A percentile compares a stretch with the other conserved stretches of the same genome.
Evolutionary conservation across 495 filamentous ascomycete species (phyloP).

Genomic region (Astrocystis sublimbata): DNA sequence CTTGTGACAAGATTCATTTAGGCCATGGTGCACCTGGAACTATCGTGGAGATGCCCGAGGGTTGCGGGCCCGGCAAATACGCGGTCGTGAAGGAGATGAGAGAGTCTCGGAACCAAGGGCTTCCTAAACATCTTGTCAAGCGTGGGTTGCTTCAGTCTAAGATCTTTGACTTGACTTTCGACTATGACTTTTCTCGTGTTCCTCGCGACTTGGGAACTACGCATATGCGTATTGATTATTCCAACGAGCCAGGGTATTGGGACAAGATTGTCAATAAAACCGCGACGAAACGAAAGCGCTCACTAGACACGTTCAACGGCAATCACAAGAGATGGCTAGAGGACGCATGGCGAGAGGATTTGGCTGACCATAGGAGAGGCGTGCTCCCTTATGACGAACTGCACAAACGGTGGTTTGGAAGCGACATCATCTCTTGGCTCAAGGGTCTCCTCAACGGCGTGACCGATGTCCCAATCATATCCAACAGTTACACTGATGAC

Average conservation of each 20-base stretch:
- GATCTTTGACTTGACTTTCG: slow-evolving; percentile 37
- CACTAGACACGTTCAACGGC: slow-evolving; percentile 16
- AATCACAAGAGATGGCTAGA: slow-evolving; percentile 39
- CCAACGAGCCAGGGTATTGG: slow-evolving; percentile 41
- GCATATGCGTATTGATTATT: slow-evolving; percentile 40
- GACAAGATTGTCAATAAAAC: slow-evolving; percentile 27
- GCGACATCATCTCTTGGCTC: slow-evolving; percentile 19
- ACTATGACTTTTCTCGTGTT: slow-evolving; percentile 37
- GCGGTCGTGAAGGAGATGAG: slow-evolving; percentile 37
- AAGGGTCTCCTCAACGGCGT: background rate
- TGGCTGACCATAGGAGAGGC: slow-evolving; percentile 27
- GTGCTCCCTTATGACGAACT: slow-evolving; percentile 24
- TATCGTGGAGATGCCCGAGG: slow-evolving; percentile 39
- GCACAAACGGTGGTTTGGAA: slow-evolving; percentile 30
- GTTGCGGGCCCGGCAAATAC: slow-evolving; percentile 41
- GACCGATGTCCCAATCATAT: too few relatives aligned
- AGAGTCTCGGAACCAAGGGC: background rate
- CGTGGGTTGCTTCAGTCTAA: background rate
- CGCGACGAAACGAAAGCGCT: slow-evolving; percentile 25
- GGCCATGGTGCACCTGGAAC: slow-evolving; percentile 16
- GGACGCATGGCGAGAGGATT: slow-evolving; percentile 38
- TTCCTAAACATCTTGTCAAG: slow-evolving; percentile 16
- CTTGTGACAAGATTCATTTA: slow-evolving; percentile 10
- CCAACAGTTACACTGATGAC: too few relatives aligned
- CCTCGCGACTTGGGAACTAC: slow-evolving; percentile 32